Evolutionary conservation across 371 early-diverging fungal species (phyloP).

Genomic region (Blakeslea trispora): DNA sequence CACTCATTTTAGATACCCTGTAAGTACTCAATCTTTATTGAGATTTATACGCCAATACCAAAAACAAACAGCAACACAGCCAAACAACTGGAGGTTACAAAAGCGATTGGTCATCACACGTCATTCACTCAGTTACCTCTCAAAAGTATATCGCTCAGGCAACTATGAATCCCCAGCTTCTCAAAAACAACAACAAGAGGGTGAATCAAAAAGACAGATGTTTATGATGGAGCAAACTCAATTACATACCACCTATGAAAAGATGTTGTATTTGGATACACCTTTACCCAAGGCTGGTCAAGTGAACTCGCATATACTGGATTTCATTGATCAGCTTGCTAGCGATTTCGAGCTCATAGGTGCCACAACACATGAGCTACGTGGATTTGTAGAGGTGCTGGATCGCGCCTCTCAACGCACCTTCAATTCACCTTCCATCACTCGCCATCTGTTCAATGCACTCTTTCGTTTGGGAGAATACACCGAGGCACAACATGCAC

Average conservation of each 20-base stretch:
- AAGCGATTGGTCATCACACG: constrained; percentile 52
- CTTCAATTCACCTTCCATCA: constrained; percentile 72
- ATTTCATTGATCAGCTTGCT: constrained; percentile 66
- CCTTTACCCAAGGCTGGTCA: constrained; percentile 71
- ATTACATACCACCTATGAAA: constrained; percentile 58
- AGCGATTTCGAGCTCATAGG: constrained; percentile 59
- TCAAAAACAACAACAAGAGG: constrained; percentile 5
- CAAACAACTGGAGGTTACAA: constrained; percentile 44
- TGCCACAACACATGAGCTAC: constrained; percentile 29
- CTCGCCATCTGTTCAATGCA: constrained; percentile 65
- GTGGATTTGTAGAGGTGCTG: constrained; percentile 41
- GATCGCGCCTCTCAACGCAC: constrained; percentile 68
- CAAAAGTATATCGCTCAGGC: constrained; percentile 33
- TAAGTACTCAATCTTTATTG: constrained; percentile 26
- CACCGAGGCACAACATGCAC: constrained; percentile 72
- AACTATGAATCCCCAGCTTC: constrained; percentile 25
- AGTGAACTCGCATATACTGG: constrained; percentile 57
- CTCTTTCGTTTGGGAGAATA: constrained; percentile 68
- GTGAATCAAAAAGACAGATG: constrained; percentile 12
- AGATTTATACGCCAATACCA: constrained; percentile 60
- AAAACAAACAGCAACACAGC: constrained; percentile 41
- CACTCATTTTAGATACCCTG: constrained; percentile 11
- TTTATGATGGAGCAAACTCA: constrained; percentile 36
- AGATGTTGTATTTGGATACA: constrained; percentile 51
- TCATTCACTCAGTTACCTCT: constrained; percentile 33